Evolutionary conservation across 2,329 filamentous ascomycete genomes (phyloP).

Genomic region (Apiospora phragmitis): DNA sequence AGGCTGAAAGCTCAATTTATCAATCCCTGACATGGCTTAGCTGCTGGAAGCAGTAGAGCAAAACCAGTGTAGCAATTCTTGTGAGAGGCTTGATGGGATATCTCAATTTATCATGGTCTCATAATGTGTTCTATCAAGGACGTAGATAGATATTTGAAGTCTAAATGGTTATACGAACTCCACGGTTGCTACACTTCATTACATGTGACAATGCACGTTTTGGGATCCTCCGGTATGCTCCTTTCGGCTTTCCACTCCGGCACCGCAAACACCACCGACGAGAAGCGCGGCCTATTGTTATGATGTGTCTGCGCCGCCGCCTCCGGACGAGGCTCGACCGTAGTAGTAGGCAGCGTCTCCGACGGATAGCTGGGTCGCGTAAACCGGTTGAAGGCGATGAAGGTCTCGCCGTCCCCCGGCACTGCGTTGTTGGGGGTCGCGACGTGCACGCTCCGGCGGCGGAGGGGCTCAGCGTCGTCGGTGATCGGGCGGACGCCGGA

Average conservation of each 20-base stretch:
- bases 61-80: too few relatives aligned
- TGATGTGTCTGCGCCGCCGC: too few relatives aligned
- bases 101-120: too few relatives aligned
- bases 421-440: conserved; percentile 39
- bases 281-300: neutral
- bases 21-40: too few relatives aligned
- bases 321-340: neutral
- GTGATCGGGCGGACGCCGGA: conserved; percentile 39
- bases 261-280: neutral
- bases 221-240: neutral
- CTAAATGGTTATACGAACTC: too few relatives aligned
- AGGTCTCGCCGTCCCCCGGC: conserved; percentile 32
- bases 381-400: conserved; percentile 49
- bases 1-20: too few relatives aligned
- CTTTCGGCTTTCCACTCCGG: neutral
- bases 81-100: too few relatives aligned
- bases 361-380: conserved; percentile 28
- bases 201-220: neutral
- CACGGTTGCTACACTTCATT: too few relatives aligned
- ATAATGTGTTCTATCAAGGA: too few relatives aligned
- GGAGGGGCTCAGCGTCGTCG: conserved; percentile 40
- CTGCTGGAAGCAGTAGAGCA: too few relatives aligned
- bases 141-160: too few relatives aligned
- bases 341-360: neutral
- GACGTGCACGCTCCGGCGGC: conserved; percentile 35